These are phyloP conservation scores for Entomortierella lignicola DNA, from an alignment of 192 early-diverging fungal genomes.

Conservation along the genomic window DNA sequence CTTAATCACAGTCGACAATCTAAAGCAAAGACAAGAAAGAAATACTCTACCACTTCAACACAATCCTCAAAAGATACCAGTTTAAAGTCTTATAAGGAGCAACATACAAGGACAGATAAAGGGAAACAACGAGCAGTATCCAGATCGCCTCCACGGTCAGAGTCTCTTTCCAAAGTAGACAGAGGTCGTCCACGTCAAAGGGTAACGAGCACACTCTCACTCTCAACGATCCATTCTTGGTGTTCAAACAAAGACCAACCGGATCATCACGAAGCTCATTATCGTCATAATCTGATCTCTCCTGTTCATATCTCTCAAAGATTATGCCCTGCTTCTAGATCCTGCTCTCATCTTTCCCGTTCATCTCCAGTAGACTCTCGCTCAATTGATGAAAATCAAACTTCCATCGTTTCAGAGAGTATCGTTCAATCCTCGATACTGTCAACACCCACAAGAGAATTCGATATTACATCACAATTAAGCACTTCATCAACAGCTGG, in stretches of 20 bases:
- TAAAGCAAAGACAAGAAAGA: not conserved
- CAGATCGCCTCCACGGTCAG: too few relatives aligned
- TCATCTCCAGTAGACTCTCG: not conserved
- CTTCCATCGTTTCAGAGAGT: not conserved
- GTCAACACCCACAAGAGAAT: not conserved
- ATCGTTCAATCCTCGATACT: conserved; percentile 3
- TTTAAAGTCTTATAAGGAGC: not conserved
- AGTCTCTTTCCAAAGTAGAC: too few relatives aligned
- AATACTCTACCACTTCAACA: not conserved
- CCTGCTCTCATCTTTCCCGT: not conserved
- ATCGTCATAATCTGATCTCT: not conserved
- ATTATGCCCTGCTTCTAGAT: not conserved
- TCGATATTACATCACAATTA: not conserved
- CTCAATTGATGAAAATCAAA: not conserved
- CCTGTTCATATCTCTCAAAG: not conserved
- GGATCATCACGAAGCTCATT: not conserved
- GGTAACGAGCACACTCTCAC: not conserved
- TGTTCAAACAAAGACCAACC: not conserved
- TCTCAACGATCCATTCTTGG: not conserved
- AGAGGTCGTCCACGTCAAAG: too few relatives aligned
- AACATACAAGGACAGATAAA: not conserved
- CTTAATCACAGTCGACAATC: too few relatives aligned
- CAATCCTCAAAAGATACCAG: not conserved
- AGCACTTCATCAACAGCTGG: not conserved
- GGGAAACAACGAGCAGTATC: not conserved